Evolutionary conservation across 2,329 filamentous ascomycete genomes (phyloP), one percentile per base, ranked within the genome.

Genomic region (Tolypocladium amazonense): DNA sequence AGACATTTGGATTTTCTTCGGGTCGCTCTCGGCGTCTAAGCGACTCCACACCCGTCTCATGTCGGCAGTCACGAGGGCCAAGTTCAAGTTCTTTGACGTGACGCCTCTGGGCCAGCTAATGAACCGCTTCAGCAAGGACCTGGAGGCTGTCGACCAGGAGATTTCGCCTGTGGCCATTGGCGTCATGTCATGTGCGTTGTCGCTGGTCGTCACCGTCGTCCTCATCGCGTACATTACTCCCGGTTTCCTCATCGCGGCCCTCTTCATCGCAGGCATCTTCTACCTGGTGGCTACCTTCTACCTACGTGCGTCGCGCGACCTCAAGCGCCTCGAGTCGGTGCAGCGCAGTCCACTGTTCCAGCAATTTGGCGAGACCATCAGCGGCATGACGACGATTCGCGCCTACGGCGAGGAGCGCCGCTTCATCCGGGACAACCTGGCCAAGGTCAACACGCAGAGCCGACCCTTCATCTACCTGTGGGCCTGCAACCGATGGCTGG

Each of bases 91-190:
- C 77, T 99, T 99, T 69, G 94, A 99, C 69, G 89, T 93, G 1
- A 99, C 94, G 0, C 94, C 94, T 2, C 83, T 97, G 0, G 94
- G 94, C 15, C 93, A 97, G 74, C 81, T 99, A 68, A 97, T 97
- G 88, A 99, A 99, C 74, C 86, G 94, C 25, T 99, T 99, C 76
- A 97, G 93, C 72, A 97, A 97, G 74, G 94, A 99, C 72, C 84
- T 99, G 18, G 92, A 99, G 72, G 87, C 92, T 14, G 82, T 99
- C 25, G 94, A 99, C 66, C 94, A 99, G 71, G 94, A 99, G 72
- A 90, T 99, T 60, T 92, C 94, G 0, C 91, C 92, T 2, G 87
- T 95, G 47, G 93, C 94, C 27, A 92, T 97, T 65, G 84, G 85
- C 58, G 82, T 88, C 58, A 83, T 88, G 73, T 81, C 79, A n/a